phyloP scores from a whole-genome alignment of 2,329 filamentous ascomycete genomes.

The Aspergillus unguis region DNA sequence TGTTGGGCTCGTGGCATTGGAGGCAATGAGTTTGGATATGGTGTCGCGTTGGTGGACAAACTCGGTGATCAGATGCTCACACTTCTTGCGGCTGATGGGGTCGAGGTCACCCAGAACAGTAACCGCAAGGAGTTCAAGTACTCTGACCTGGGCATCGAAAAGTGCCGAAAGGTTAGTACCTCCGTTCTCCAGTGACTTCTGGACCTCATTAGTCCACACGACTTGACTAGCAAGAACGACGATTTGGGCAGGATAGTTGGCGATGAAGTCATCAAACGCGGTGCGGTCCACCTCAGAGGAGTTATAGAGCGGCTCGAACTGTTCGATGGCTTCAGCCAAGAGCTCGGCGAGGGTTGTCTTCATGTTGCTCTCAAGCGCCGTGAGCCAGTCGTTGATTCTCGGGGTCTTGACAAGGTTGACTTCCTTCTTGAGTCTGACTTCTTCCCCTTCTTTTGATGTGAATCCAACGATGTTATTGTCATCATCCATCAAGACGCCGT shows the following conservation, averaged over 20 bases:
- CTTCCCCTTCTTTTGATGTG: conserved; percentile 91
- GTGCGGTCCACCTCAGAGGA: conserved; percentile 66
- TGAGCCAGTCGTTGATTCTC: conserved; percentile 98
- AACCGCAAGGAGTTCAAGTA: conserved; percentile 79
- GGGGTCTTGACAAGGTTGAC: conserved; percentile 92
- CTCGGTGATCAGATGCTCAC: conserved; percentile 97
- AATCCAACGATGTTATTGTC: conserved; percentile 86
- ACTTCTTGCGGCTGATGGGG: conserved; percentile 86
- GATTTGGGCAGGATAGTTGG: conserved; percentile 84
- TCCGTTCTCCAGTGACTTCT: conserved; percentile 69
- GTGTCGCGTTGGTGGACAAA: conserved; percentile 96
- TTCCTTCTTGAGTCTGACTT: conserved; percentile 80
- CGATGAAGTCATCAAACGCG: conserved; percentile 76
- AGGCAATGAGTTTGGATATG: conserved; percentile 78
- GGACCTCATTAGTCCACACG: conserved; percentile 87
- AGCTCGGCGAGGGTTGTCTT: conserved; percentile 89
- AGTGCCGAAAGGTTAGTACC: conserved; percentile 67
- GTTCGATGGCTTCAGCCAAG: conserved; percentile 77
- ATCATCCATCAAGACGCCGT: conserved; percentile 85
- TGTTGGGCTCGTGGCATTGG: conserved; percentile 68
- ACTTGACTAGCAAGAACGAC: conserved; percentile 92
- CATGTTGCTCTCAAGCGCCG: conserved; percentile 87
- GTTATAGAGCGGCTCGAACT: conserved; percentile 75
- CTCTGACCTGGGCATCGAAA: conserved; percentile 77
- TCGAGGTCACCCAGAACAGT: conserved; percentile 89